Evolutionary conservation across 2,329 filamentous ascomycete species (phyloP).

Genomic region (Sordariomycetes sp.): DNA sequence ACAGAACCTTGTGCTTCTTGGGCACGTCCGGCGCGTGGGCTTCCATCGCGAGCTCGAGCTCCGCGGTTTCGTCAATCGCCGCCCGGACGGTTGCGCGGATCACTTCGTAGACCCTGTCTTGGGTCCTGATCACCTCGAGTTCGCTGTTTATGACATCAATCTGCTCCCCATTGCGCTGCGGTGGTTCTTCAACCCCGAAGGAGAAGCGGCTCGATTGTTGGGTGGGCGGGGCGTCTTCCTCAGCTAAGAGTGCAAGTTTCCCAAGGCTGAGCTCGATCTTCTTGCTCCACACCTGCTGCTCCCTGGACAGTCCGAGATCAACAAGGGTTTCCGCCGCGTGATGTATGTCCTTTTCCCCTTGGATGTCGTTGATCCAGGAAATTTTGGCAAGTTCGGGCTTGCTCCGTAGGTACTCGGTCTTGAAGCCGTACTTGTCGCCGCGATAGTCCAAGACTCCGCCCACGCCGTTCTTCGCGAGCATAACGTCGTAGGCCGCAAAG

Average conservation of each 20-base stretch:
- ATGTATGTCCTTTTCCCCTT: constrained; percentile 62
- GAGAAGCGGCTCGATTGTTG: not conserved
- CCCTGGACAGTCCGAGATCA: constrained; percentile 56
- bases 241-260: constrained; percentile 68
- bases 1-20: constrained; percentile 53
- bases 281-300: constrained; percentile 82
- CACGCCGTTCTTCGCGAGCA: constrained; percentile 58
- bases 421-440: constrained; percentile 54
- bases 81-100: constrained; percentile 56
- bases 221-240: constrained; percentile 23
- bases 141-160: constrained; percentile 49
- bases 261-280: constrained; percentile 85
- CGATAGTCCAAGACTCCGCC: constrained; percentile 61
- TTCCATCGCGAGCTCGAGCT: constrained; percentile 64
- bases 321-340: constrained; percentile 63
- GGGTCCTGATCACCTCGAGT: constrained; percentile 63
- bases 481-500: constrained; percentile 68
- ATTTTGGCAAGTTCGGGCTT: constrained; percentile 65
- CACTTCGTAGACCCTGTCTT: constrained; percentile 65
- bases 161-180: constrained; percentile 23
- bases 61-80: constrained; percentile 72
- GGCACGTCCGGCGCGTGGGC: constrained; percentile 47
- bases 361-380: constrained; percentile 90
- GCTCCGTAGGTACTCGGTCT: constrained; percentile 70
- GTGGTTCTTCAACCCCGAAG: constrained; percentile 10